Evolutionary conservation across 495 filamentous ascomycete species (phyloP).

Genomic region (Ramalina peruviana): DNA sequence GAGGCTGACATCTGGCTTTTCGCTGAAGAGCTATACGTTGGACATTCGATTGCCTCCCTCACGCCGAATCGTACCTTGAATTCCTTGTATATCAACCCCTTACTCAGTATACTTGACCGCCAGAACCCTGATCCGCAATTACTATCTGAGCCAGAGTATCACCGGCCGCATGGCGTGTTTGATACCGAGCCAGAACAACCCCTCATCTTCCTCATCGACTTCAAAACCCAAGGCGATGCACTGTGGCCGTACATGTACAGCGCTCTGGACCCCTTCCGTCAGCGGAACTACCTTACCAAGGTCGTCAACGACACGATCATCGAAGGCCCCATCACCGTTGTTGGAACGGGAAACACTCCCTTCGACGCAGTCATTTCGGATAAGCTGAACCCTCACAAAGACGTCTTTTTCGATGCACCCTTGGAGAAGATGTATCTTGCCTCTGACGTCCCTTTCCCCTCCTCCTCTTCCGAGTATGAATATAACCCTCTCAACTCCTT

Average conservation of each 20-base stretch:
- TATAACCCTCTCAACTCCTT: conserved; percentile 31
- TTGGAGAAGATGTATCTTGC: conserved; percentile 15
- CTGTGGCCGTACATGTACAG: conserved; percentile 25
- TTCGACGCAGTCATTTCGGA: conserved; percentile 27
- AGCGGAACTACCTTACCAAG: conserved; percentile 27
- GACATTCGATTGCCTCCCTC: conserved; percentile 37
- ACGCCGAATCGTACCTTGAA: conserved; percentile 37
- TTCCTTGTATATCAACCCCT: conserved; percentile 43
- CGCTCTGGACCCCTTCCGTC: conserved; percentile 28
- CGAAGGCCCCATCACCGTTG: conserved; percentile 28
- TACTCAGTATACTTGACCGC: conserved; percentile 35
- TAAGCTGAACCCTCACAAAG: conserved; percentile 24
- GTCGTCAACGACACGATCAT: conserved; percentile 25
- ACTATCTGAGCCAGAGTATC: conserved; percentile 1
- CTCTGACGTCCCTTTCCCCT: neutral
- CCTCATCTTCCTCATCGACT: conserved; percentile 31
- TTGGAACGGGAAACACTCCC: conserved; percentile 32
- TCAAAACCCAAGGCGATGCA: conserved; percentile 26
- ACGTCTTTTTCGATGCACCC: conserved; percentile 40
- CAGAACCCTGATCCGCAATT: conserved; percentile 25
- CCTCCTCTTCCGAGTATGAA: neutral
- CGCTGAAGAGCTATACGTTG: conserved; percentile 51
- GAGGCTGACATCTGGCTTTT: conserved; percentile 87
- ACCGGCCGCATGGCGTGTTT: conserved; percentile 26
- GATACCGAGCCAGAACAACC: conserved; percentile 24